Base-by-base conservation (phyloP, 2,329 filamentous ascomycete species). In the Calonectria henricotiae region DNA sequence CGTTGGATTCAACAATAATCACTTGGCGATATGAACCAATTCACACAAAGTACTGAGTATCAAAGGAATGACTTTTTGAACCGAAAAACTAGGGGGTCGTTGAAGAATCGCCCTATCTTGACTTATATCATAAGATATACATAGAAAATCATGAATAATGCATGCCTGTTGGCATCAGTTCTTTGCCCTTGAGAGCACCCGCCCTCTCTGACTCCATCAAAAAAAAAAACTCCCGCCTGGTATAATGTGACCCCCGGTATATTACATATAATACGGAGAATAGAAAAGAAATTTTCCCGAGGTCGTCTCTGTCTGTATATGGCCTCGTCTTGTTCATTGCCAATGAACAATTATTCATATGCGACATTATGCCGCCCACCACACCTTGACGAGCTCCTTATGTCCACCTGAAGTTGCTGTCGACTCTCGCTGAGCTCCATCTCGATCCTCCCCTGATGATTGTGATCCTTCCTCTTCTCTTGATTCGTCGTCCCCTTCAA, bases 371-470 rank as follows among this genome's bases (percentile, higher is more conserved):
- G 73, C 55, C 17, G 74, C 69, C 75, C 75, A 77, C 75, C 75
- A 77, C 39, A 77, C 75, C 65, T 77, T 77, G 35, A 76, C 75
- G 63, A 76, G 62, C 74, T 77, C 75, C 35, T 73, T 77, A 0
- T 68, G 71, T 12, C 73, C 74, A 30, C 70, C 76, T 67, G 74
- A 68, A 13, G 67, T 77, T 12, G 60, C 63, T n/a, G 64, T 67
- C 27, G 69, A 69, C 3, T 46, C 62, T 17, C 65, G 62, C 51
- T 54, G 32, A 5, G 17, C 15, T 6, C 32, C n/a, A 20, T 17
- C 39, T 35, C 20, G 37, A 23, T 23, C 32, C 15, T 44, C 37
- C 6, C 43, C 11, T 12, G 43, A 46, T 46, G 8, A 20, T 35
- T 55, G 13, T 67, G 65, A 20, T 64, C 60, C 1, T 65, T 67